Evolutionary conservation across 176 grass and related monocot genomes (phyloP).

Genomic region (Calamus simplicifolius): DNA sequence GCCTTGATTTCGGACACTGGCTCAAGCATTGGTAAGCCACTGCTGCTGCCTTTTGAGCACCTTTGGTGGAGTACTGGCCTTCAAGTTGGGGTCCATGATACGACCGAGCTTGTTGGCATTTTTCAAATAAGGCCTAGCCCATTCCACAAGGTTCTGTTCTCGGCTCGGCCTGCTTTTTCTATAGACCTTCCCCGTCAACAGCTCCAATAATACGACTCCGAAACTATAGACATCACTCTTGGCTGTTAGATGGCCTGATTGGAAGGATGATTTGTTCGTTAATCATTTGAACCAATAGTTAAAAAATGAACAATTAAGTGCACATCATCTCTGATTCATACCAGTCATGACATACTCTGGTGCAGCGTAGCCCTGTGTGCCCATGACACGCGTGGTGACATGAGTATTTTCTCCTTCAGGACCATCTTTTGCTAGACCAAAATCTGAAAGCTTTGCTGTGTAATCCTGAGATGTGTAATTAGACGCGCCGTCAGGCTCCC

Average conservation of each 20-base stretch:
- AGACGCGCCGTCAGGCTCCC: conserved; percentile 12
- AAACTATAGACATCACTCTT: conserved; percentile 87
- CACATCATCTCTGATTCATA: neutral
- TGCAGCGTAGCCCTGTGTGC: conserved; percentile 70
- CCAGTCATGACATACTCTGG: conserved; percentile 80
- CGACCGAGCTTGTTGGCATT: conserved; percentile 30
- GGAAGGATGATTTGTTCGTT: neutral
- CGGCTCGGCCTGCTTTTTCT: conserved; percentile 29
- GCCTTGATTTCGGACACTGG: conserved; percentile 60
- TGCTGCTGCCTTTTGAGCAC: conserved; percentile 47
- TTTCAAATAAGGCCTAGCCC: conserved; percentile 60
- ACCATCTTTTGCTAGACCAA: conserved; percentile 82
- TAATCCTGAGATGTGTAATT: conserved; percentile 42
- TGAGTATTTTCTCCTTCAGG: conserved; percentile 76
- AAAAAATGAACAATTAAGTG: neutral
- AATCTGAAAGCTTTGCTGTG: conserved; percentile 80
- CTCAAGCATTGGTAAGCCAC: conserved; percentile 89
- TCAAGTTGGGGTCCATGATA: conserved; percentile 57
- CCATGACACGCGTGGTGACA: conserved; percentile 87
- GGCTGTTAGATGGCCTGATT: conserved; percentile 54
- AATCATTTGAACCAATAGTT: neutral
- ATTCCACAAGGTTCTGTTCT: conserved; percentile 67
- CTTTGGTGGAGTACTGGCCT: conserved; percentile 66
- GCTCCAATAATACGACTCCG: conserved; percentile 61
- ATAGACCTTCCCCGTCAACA: conserved; percentile 45